Base-by-base conservation (phyloP, 2,329 filamentous ascomycete genomes). In the Trichophyton mentagrophytes region DNA sequence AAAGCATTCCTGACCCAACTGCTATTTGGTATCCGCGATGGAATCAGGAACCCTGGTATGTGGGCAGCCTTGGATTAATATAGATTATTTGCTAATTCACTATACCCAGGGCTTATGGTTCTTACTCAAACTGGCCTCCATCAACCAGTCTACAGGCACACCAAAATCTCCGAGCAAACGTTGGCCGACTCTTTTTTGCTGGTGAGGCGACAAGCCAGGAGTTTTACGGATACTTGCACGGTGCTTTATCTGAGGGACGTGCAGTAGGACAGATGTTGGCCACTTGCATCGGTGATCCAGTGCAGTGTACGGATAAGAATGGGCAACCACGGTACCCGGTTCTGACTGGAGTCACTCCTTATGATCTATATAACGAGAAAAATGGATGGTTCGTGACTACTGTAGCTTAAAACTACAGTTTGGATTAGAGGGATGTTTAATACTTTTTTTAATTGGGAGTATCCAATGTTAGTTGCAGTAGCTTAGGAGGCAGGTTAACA, bases 41-140 rank as follows among this genome's bases (percentile, higher is more conserved):
- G 83, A 80, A 70, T 13, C 66, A 68, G 2, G 72, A 71, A 38
- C 77, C 77, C 2, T 80, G 79, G 78, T 59, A 47, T 13, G 57
- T 44, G 15, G 13, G n/a, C 11, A 15, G 9, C 7, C 9, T 15
- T 57, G n/a, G 8, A 15, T 17, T 22, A 53, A 13, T 6, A 38
- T 20, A 11, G 8, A 15, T 13, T 40, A 15, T 25, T 40, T 22
- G 38, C 33, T 20, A 20, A 30, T 33, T 38, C 7, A 13, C 8
- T 38, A 57, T 15, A 4, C n/a, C 1, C 5, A 59, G 57, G 57
- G 66, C 77, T 0, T 82, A 79, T 60, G 85, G 85, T 2, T 84
- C 80, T 22, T 88, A 86, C 71, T 84, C 82, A 42, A 87, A 87
- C 68, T 88, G 85, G 85, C 85, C 85, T 0, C 73, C 79, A 0